Evolutionary conservation across 73 alveolate species (phyloP).

Genomic region (Paramecium octaurelia): DNA sequence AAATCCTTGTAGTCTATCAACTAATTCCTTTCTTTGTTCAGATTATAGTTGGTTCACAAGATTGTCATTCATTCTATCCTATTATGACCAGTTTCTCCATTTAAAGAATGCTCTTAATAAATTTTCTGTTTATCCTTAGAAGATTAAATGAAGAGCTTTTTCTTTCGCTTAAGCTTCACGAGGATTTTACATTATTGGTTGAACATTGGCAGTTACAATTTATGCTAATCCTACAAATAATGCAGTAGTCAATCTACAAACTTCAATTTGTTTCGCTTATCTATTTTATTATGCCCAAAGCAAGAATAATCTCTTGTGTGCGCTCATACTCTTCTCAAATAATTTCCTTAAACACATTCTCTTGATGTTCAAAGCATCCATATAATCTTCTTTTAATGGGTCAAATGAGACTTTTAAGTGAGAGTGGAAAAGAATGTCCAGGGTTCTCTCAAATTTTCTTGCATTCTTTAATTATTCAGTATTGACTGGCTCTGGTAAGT

Average conservation of each 20-base stretch:
- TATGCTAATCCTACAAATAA: background rate
- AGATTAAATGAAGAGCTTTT: background rate
- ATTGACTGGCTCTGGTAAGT: background rate
- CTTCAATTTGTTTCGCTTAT: slow-evolving; percentile 37
- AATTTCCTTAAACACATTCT: too few relatives aligned
- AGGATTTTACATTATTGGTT: slow-evolving; percentile 14
- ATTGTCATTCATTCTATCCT: background rate
- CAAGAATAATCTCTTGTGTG: too few relatives aligned
- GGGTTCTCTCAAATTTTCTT: slow-evolving; percentile 25
- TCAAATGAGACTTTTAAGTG: too few relatives aligned
- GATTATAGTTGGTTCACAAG: background rate
- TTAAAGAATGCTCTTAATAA: background rate
- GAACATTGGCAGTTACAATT: background rate
- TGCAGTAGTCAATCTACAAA: background rate
- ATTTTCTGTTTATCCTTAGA: background rate
- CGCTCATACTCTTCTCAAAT: too few relatives aligned
- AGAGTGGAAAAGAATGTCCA: background rate
- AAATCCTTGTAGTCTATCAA: background rate
- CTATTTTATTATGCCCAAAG: too few relatives aligned
- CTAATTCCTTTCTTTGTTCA: background rate
- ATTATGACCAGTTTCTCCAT: background rate
- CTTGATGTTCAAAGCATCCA: too few relatives aligned
- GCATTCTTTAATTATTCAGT: slow-evolving; percentile 4
- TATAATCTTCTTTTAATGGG: too few relatives aligned
- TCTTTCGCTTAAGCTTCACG: background rate